Evolutionary conservation across 768 basidiomycete genomes (phyloP).

Genomic region (Tylopilus felleus): DNA sequence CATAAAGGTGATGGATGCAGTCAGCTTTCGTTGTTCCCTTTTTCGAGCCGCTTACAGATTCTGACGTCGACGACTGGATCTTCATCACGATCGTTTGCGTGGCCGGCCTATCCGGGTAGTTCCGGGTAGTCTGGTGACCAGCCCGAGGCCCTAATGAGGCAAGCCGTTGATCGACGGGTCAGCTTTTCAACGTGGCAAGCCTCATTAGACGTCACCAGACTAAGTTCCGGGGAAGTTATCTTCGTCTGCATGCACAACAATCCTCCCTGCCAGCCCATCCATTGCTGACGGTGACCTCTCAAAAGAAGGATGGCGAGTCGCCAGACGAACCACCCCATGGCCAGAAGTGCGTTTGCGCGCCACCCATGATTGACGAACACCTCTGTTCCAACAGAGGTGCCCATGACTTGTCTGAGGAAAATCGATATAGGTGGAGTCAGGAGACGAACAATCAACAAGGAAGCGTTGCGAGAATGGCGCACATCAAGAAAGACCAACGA

Average conservation of each 20-base stretch:
- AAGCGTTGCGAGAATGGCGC: slow-evolving; percentile 11
- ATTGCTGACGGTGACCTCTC: slow-evolving; percentile 46
- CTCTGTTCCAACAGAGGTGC: slow-evolving; percentile 46
- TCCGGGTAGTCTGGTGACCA: no score
- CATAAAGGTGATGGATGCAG: neutral
- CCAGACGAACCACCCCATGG: slow-evolving; percentile 54
- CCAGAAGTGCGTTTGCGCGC: slow-evolving; percentile 55
- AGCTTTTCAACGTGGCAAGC: no score
- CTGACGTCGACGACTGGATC: neutral
- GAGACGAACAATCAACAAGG: neutral
- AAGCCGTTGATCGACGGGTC: no score
- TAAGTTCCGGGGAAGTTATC: neutral
- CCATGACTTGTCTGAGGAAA: slow-evolving; percentile 78
- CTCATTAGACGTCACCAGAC: no score
- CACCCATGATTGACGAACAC: slow-evolving; percentile 62
- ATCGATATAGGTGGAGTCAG: slow-evolving; percentile 26
- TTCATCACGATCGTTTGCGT: no score
- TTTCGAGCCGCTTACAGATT: neutral
- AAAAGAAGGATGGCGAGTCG: slow-evolving; percentile 54
- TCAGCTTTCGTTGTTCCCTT: neutral
- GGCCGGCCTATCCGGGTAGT: no score
- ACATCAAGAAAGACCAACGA: slow-evolving; percentile 68
- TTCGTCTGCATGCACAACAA: neutral
- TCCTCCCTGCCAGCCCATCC: slow-evolving; percentile 46
- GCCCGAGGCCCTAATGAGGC: no score